phyloP scores from a whole-genome alignment of 1,284 basidiomycete species.

The Ceratobasidium sp. region DNA sequence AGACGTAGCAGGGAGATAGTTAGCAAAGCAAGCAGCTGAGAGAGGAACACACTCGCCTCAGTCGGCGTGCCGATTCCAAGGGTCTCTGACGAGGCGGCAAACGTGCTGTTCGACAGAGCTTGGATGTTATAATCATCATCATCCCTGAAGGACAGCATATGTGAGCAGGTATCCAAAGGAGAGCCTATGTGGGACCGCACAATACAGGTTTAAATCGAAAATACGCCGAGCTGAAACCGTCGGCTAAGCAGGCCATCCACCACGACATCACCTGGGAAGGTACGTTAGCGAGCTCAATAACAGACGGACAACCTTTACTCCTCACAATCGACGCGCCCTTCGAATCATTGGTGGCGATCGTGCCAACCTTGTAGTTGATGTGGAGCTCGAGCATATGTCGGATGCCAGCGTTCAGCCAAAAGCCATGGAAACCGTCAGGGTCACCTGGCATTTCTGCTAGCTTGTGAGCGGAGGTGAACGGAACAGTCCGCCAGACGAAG shows the following conservation, averaged over 20 bases:
- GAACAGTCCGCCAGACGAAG: constrained; percentile 23
- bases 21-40: constrained; percentile 34
- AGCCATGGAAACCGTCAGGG: constrained; percentile 68
- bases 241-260: constrained; percentile 70
- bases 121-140: constrained; percentile 71
- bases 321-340: constrained; percentile 32
- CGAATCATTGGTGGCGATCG: constrained; percentile 15
- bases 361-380: constrained; percentile 52
- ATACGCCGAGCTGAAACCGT: constrained; percentile 66
- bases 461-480: constrained; percentile 18
- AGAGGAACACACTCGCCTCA: constrained; percentile 60
- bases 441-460: constrained; percentile 42
- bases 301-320: neutral
- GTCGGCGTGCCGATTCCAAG: constrained; percentile 49
- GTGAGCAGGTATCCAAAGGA: constrained; percentile 56
- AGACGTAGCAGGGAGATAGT: constrained; percentile 49
- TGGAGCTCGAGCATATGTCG: constrained; percentile 77
- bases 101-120: constrained; percentile 31
- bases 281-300: neutral
- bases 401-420: constrained; percentile 78
- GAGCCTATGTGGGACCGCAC: constrained; percentile 58
- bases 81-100: constrained; percentile 43
- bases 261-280: constrained; percentile 71
- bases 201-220: constrained; percentile 66
- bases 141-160: constrained; percentile 58